Percentiles rank a stretch among this genome's conserved stretches.
phyloP scores from a whole-genome alignment of 768 basidiomycete genomes.

The Serpula lacrymans region DNA sequence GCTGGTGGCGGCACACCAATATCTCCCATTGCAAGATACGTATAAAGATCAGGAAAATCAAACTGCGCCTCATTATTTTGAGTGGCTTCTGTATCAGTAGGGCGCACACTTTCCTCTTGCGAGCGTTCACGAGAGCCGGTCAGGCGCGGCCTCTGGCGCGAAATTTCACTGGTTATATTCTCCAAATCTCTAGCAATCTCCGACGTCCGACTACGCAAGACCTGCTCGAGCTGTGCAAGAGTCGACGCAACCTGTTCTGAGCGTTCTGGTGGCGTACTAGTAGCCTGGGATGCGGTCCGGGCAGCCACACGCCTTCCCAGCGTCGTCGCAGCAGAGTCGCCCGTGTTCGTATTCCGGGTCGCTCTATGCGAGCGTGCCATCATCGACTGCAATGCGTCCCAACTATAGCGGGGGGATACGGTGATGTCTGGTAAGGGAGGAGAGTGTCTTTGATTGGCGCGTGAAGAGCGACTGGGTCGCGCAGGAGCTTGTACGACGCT shows the following conservation, averaged over 20 bases:
- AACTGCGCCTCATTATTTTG: too few relatives aligned
- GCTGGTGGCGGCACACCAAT: too few relatives aligned
- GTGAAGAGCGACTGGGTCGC: constrained; percentile 7
- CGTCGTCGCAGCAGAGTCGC: constrained; percentile 32
- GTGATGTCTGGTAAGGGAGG: constrained; percentile 28
- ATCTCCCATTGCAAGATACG: too few relatives aligned
- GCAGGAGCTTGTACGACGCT: constrained; percentile 1
- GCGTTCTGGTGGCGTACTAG: constrained; percentile 12
- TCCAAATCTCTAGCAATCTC: constrained; percentile 31
- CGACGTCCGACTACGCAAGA: constrained; percentile 23
- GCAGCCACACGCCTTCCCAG: constrained; percentile 34
- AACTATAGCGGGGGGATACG: constrained; percentile 12
- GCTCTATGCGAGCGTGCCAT: too few relatives aligned
- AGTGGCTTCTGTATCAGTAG: too few relatives aligned
- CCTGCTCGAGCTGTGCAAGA: constrained; percentile 25
- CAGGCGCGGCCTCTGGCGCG: too few relatives aligned
- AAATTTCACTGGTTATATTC: constrained; percentile 28
- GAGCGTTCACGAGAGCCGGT: too few relatives aligned
- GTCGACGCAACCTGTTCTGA: constrained; percentile 15
- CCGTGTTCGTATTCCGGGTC: constrained; percentile 10
- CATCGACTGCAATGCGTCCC: constrained; percentile 12
- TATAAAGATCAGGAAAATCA: too few relatives aligned
- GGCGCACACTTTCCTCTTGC: too few relatives aligned
- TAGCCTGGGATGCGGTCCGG: constrained; percentile 11
- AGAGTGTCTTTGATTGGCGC: constrained; percentile 17